phyloP scores from a whole-genome alignment of 257 asterid species.

The Gentiana macrophylla region DNA sequence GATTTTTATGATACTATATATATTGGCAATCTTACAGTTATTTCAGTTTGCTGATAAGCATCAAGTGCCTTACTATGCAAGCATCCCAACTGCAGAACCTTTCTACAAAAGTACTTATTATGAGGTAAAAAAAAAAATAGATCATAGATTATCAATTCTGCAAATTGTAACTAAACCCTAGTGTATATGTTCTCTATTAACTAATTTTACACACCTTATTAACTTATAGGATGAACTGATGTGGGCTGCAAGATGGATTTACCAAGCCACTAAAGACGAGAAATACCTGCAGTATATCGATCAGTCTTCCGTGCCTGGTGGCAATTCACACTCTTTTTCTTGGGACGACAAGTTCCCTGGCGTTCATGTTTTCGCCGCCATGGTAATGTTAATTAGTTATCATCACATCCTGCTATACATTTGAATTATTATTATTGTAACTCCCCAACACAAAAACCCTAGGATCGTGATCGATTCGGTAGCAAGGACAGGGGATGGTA shows the following conservation, averaged over 20 bases:
- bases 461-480: too few relatives aligned
- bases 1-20: not conserved
- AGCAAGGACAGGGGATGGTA: too few relatives aligned
- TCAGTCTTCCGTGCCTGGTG: slow-evolving; percentile 24
- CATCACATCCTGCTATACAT: too few relatives aligned
- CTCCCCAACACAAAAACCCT: too few relatives aligned
- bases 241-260: slow-evolving; percentile 68
- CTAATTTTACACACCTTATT: not conserved
- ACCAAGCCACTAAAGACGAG: slow-evolving; percentile 28
- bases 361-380: slow-evolving; percentile 40
- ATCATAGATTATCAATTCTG: not conserved
- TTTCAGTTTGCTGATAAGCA: slow-evolving; percentile 45
- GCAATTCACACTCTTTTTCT: slow-evolving; percentile 32
- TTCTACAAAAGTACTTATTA: slow-evolving; percentile 46
- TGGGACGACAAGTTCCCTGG: slow-evolving; percentile 71
- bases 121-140: slow-evolving; percentile 23
- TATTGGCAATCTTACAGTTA: slow-evolving; percentile 21
- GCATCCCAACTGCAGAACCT: slow-evolving; percentile 34
- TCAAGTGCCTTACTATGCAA: slow-evolving; percentile 31
- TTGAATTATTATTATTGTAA: too few relatives aligned
- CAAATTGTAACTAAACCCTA: too few relatives aligned
- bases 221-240: slow-evolving; percentile 44
- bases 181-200: too few relatives aligned
- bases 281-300: slow-evolving; percentile 17
- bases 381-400: slow-evolving; percentile 20